Evolutionary conservation across 345 rosid genomes (phyloP).

Genomic region (Sapria himalayana): DNA sequence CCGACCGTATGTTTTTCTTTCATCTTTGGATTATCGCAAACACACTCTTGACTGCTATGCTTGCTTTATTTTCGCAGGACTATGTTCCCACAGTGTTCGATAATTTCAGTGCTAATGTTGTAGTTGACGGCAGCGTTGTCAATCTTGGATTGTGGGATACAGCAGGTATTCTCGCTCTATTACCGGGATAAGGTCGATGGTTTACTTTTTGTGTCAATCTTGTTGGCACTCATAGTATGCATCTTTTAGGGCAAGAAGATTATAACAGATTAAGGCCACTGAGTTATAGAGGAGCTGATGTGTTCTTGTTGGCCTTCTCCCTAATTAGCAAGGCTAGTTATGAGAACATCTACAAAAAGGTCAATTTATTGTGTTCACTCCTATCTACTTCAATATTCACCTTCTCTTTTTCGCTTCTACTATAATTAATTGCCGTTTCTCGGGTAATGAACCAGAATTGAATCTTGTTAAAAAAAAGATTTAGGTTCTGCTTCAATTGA

Average conservation of each 20-base stretch:
- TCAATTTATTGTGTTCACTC: conserved; percentile 4
- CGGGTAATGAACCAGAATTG: too few relatives aligned
- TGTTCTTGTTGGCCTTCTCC: conserved; percentile 61
- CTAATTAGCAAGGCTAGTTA: conserved; percentile 64
- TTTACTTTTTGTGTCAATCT: conserved; percentile 2
- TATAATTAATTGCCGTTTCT: too few relatives aligned
- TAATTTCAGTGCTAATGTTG: conserved; percentile 50
- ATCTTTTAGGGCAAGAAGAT: conserved; percentile 54
- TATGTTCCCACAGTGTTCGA: conserved; percentile 49
- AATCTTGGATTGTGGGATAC: conserved; percentile 44
- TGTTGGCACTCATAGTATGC: neutral
- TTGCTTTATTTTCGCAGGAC: conserved; percentile 14
- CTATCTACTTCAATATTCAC: neutral
- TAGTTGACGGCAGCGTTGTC: conserved; percentile 38
- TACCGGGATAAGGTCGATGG: neutral
- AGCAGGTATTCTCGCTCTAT: conserved; percentile 17
- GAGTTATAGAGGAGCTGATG: conserved; percentile 83
- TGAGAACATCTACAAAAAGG: conserved; percentile 62
- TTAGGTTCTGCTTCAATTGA: too few relatives aligned
- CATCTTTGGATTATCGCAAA: neutral
- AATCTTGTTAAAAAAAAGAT: too few relatives aligned
- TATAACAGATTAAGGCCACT: conserved; percentile 62
- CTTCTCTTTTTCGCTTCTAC: neutral
- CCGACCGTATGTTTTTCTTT: conserved; percentile 26
- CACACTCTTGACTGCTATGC: neutral